Base-by-base conservation (phyloP, 495 filamentous ascomycete genomes). In the Penicillium verhagenii region DNA sequence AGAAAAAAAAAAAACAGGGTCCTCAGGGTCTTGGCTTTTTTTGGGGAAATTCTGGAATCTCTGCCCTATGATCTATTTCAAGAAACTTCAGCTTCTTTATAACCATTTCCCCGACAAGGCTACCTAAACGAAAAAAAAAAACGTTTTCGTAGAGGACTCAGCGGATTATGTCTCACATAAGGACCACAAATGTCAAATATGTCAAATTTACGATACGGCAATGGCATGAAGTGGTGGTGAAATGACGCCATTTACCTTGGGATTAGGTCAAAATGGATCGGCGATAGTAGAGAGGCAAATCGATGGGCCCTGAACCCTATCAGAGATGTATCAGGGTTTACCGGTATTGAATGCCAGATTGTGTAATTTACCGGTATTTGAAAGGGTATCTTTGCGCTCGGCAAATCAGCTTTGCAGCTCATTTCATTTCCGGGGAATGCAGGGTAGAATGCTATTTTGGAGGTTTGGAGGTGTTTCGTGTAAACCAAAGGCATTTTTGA, bases 211-310 rank as follows among this genome's bases (percentile, higher is more conserved):
- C 23, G 13, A n/a, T 29, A 28, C 21, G 6, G 16, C 23, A 47
- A 45, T 54, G 39, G 52, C 52, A 54, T 47, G 43, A 13, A 21
- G 28, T 47, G 13, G 43, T 25, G 29, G 21, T 14, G 8, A 54
- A 47, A 54, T 54, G 52, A 29, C 52, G 52, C 31, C 28, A 54
- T 54, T 54, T 54, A 47, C 23, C 28, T 47, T 26, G 38, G 47
- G 13, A 4, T 20, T 42, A 31, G n/a, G 33, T 35, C 38, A 21
- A 21, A 42, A 9, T 3, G 18, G 38, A 14, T 53, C 39, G 50
- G 25, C 18, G 37, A 37, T 43, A 14, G 39, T 16, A 5, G 18
- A 13, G 38, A 14, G 38, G 19, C 38, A 21, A 25, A 46, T 25
- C 43, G 21, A 28, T 16, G 28, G 38, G 19, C 38, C 39, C 39